Evolutionary conservation across 768 basidiomycete genomes (phyloP), one percentile per base, ranked within the genome.

Genomic region (Mycena floridula): DNA sequence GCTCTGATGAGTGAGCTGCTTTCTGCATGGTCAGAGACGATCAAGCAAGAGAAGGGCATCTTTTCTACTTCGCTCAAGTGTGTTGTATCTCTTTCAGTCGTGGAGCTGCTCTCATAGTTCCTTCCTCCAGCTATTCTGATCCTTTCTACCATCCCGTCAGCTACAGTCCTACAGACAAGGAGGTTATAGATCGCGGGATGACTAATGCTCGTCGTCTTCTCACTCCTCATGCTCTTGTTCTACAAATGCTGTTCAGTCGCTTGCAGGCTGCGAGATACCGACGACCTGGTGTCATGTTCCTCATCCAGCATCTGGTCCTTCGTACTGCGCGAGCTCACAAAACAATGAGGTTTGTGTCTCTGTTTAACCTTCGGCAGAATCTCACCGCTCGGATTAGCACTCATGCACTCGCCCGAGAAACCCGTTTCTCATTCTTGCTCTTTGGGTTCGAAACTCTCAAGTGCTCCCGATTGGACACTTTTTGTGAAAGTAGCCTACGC

Each of bases 371-470:
- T 18, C 4, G 26, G 24, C 25, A 8, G 15, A 13, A 25, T 24
- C 30, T 39, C n/a, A 9, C 9, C 30, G 23, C 6, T 23, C 13
- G 16, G 12, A 40, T 18, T 54, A 98, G 95, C 50, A 94, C 89
- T 0, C 94, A 98, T 61, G 80, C 94, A 0, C 73, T 98, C 25
- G 86, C 95, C 23, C 81, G 94, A 32, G 93, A 98, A 67, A 74
- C 83, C 1, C 80, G 92, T 13, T 95, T 95, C 59, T 85, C 90
- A 1, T 82, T 99, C 59, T 70, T 98, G 15, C 67, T 94, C 3
- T 95, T 99, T 58, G 95, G 90, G 0, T 92, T 98, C 56, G 91
- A 96, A 61, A 80, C 89, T 3, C 63, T 98, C 26, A 87, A 87
- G 54, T 91, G 91, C 54, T 94, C 89, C 9, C 76, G 82, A 50